These are phyloP conservation scores for Russula lepida DNA, from an alignment of 768 basidiomycete genomes.

Conservation along the genomic window DNA sequence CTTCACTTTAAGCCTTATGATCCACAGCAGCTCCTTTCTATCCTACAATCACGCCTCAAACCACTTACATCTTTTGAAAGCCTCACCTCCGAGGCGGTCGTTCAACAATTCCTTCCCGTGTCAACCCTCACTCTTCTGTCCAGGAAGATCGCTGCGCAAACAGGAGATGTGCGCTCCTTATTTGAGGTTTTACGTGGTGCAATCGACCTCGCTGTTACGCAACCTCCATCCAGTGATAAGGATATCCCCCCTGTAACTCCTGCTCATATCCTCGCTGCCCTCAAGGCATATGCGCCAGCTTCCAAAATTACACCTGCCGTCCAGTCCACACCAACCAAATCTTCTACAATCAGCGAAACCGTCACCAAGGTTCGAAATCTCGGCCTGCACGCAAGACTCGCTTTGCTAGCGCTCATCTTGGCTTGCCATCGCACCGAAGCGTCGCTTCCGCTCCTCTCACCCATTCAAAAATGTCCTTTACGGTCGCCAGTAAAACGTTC, in stretches of 20 bases:
- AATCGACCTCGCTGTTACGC: conserved; percentile 50
- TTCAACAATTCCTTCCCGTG: conserved; percentile 50
- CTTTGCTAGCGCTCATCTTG: conserved; percentile 54
- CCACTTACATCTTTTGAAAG: conserved; percentile 35
- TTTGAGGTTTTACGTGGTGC: conserved; percentile 77
- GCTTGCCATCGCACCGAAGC: conserved; percentile 55
- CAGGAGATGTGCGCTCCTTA: conserved; percentile 74
- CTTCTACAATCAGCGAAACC: conserved; percentile 44
- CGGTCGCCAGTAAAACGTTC: conserved; percentile 48
- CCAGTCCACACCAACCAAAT: conserved; percentile 22
- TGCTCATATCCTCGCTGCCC: conserved; percentile 58
- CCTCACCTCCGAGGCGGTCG: conserved; percentile 13
- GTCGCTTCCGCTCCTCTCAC: conserved; percentile 34
- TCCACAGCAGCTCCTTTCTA: conserved; percentile 57
- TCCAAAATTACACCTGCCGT: conserved; percentile 32
- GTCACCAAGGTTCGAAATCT: conserved; percentile 58
- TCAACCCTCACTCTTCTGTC: conserved; percentile 62
- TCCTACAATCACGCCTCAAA: conserved; percentile 56
- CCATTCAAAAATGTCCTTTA: conserved; percentile 27
- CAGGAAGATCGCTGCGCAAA: conserved; percentile 73
- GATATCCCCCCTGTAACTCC: conserved; percentile 45
- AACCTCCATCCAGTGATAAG: conserved; percentile 19
- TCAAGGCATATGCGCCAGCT: conserved; percentile 54
- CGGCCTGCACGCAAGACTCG: conserved; percentile 67
- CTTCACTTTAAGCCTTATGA: conserved; percentile 80